A percentile compares a stretch with the other conserved stretches of the same genome.
Conservation (phyloP, 1,139 yeast genomes). For the Trichomonascaceae sp. region DNA sequence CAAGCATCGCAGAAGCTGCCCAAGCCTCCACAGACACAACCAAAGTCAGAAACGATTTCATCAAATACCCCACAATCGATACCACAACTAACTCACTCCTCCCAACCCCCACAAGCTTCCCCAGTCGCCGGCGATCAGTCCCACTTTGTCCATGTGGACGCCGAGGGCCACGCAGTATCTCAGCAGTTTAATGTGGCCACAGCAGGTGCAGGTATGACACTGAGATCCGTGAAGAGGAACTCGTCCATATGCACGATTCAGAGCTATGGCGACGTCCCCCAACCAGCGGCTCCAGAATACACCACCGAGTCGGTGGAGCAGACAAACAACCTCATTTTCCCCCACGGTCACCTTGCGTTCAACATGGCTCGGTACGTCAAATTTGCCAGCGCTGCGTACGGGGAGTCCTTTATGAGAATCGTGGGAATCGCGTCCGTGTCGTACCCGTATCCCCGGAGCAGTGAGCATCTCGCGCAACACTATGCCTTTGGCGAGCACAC, state of each 20-base stretch:
- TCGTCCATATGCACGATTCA: background rate
- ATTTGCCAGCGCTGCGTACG: conserved; percentile 25
- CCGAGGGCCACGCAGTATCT: background rate
- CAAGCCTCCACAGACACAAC: too few relatives aligned
- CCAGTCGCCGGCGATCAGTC: background rate
- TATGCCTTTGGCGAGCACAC: conserved; percentile 25
- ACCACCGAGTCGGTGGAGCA: conserved; percentile 16
- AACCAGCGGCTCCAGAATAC: background rate
- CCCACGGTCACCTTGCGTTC: background rate
- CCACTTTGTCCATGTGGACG: background rate
- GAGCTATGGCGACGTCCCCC: background rate
- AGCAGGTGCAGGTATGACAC: background rate
- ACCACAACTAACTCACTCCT: background rate
- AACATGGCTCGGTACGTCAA: conserved; percentile 23
- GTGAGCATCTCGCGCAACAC: conserved; percentile 21
- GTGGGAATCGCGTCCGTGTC: conserved; percentile 13
- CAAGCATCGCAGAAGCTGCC: too few relatives aligned
- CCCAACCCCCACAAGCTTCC: background rate
- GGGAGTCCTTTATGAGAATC: conserved; percentile 25
- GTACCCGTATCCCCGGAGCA: conserved; percentile 12
- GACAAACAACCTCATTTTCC: conserved; percentile 2
- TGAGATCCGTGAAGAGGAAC: background rate
- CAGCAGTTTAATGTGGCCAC: background rate
- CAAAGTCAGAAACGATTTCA: too few relatives aligned
- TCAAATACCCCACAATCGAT: too few relatives aligned